Evolutionary conservation across 371 early-diverging fungal genomes (phyloP).

Genomic region (Lichtheimia hyalospora): DNA sequence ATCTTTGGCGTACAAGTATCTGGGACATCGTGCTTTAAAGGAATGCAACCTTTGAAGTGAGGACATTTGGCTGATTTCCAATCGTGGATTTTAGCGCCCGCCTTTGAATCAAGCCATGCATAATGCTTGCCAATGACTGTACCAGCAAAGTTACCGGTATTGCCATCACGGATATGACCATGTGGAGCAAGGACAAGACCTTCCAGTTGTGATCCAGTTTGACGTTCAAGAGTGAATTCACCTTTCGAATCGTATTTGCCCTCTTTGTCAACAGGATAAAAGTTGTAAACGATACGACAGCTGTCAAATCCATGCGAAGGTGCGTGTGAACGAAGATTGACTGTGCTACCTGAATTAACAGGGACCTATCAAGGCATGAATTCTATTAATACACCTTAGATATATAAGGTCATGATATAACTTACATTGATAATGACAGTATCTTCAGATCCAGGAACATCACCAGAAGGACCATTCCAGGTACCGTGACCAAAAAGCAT

Average conservation of each 20-base stretch:
- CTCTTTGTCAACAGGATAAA: constrained; percentile 16
- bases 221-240: constrained; percentile 8
- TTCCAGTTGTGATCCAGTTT: constrained; percentile 17
- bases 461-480: constrained; percentile 20
- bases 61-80: constrained; percentile 8
- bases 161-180: constrained; percentile 15
- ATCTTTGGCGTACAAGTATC: no score
- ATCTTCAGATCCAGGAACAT: background rate
- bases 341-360: constrained; percentile 8
- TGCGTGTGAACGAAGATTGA: constrained; percentile 4
- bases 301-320: constrained; percentile 1
- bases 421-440: constrained; percentile 20
- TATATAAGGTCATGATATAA: background rate
- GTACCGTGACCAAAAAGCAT: constrained; percentile 14
- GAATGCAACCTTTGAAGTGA: constrained; percentile 16
- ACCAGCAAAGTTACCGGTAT: constrained; percentile 23
- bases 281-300: constrained; percentile 21
- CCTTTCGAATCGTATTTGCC: constrained; percentile 11
- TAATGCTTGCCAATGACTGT: constrained; percentile 13
- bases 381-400: no score
- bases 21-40: background rate
- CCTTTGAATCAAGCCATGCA: constrained; percentile 1
- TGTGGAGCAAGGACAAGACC: constrained; percentile 21
- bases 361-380: constrained; percentile 14
- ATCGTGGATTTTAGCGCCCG: constrained; percentile 19